A percentile compares a stretch with the other conserved stretches of the same genome.
Conservation (phyloP, 1,139 yeast genomes). For the Suhomyces taliae region DNA sequence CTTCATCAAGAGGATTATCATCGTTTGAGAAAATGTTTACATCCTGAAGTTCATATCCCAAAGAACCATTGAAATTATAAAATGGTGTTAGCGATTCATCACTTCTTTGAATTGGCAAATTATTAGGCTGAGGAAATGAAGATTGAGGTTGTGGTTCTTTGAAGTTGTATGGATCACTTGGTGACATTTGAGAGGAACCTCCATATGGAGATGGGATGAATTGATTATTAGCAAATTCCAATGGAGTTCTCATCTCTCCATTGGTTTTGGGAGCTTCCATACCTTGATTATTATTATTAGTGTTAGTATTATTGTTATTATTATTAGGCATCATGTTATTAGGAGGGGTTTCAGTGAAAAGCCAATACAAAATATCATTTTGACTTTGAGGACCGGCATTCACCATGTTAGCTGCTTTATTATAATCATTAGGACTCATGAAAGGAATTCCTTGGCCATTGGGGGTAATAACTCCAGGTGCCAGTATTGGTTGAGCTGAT, state of each 20-base stretch:
- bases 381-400: constrained; percentile 20
- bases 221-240: constrained; percentile 2
- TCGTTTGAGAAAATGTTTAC: constrained; percentile 37
- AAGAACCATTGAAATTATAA: constrained; percentile 10
- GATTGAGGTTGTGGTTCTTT: not conserved
- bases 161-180: not conserved
- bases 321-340: constrained; percentile 1
- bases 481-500: not conserved
- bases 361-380: constrained; percentile 43
- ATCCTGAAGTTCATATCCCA: constrained; percentile 27
- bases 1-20: constrained; percentile 43
- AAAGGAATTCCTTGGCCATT: not conserved
- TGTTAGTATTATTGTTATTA: too few species aligned
- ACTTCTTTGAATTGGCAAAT: constrained; percentile 2
- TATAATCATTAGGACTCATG: not conserved
- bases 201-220: constrained; percentile 7
- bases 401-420: not conserved
- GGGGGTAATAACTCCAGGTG: not conserved
- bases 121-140: not conserved
- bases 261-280: not conserved
- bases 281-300: not conserved
- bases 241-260: constrained; percentile 1
- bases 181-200: constrained; percentile 1
- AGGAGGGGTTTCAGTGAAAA: constrained; percentile 30
- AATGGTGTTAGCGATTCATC: constrained; percentile 6